Percentiles rank a stretch among this genome's conserved stretches.
Evolutionary conservation across 148 eudicot species (phyloP).

Genomic region (Rhododendron williamsianum): DNA sequence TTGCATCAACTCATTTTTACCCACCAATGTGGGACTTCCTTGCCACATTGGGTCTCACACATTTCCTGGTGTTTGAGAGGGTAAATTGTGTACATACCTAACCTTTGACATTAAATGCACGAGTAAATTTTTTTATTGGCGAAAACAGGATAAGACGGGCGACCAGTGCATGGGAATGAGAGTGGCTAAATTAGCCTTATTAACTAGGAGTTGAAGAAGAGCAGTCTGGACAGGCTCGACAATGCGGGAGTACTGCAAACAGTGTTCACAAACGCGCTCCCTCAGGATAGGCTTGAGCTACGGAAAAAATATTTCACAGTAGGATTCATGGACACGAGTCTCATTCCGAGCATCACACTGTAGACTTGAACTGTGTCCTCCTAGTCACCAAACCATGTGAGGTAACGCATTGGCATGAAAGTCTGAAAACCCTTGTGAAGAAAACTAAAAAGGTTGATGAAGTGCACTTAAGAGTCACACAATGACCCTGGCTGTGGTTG

Average conservation of each 20-base stretch:
- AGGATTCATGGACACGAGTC: neutral
- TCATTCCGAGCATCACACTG: neutral
- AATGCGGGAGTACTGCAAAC: too few relatives aligned
- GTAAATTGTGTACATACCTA: neutral
- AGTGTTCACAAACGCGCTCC: too few relatives aligned
- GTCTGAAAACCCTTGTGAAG: neutral
- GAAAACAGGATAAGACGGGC: neutral
- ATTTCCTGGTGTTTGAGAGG: neutral
- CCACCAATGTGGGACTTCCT: too few relatives aligned
- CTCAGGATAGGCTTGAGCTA: too few relatives aligned
- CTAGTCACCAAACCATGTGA: neutral
- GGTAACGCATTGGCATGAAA: neutral
- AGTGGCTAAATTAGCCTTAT: too few relatives aligned
- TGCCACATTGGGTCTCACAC: too few relatives aligned
- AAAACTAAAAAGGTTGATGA: slow-evolving; percentile 12
- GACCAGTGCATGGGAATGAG: too few relatives aligned
- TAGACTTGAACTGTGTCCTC: neutral
- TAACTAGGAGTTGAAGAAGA: too few relatives aligned
- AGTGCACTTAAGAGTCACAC: slow-evolving; percentile 8
- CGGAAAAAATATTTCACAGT: too few relatives aligned
- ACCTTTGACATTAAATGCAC: too few relatives aligned
- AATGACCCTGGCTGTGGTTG: neutral
- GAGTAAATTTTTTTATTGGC: neutral
- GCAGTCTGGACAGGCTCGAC: too few relatives aligned
- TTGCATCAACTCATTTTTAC: too few relatives aligned